A percentile compares a stretch with the other conserved stretches of the same genome.
phyloP scores from a whole-genome alignment of 345 rosid genomes.

The Litchi chinensis region DNA sequence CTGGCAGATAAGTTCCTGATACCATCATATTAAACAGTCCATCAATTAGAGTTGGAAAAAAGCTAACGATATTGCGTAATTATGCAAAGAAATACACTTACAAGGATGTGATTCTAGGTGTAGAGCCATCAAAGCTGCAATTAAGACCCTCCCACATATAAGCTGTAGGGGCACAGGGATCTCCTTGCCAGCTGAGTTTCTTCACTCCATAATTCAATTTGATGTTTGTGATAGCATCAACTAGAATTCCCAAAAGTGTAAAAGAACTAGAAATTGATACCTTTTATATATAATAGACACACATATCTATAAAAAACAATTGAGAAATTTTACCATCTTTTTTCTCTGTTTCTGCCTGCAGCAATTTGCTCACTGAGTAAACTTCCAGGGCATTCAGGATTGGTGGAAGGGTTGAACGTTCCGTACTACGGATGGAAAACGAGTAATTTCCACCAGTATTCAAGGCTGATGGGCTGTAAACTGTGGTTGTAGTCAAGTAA shows the following conservation, averaged over 20 bases:
- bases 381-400: slow-evolving; percentile 28
- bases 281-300: too few relatives aligned
- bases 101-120: slow-evolving; percentile 23
- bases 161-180: slow-evolving; percentile 34
- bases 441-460: slow-evolving; percentile 16
- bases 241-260: slow-evolving; percentile 10
- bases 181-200: slow-evolving; percentile 38
- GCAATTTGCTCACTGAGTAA: slow-evolving; percentile 18
- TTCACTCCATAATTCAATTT: slow-evolving; percentile 19
- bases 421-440: slow-evolving; percentile 12
- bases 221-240: slow-evolving; percentile 30
- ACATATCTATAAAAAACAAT: neutral
- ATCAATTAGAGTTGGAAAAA: neutral
- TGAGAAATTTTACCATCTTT: slow-evolving; percentile 16
- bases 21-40: neutral
- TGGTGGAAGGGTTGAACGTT: slow-evolving; percentile 28
- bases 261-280: neutral
- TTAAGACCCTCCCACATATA: slow-evolving; percentile 31
- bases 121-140: slow-evolving; percentile 20
- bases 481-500: slow-evolving; percentile 25
- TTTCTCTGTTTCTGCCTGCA: slow-evolving; percentile 15
- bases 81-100: neutral
- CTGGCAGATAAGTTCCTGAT: slow-evolving; percentile 36
- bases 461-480: slow-evolving; percentile 7
- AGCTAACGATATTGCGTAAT: neutral